A percentile compares a stretch with the other conserved stretches of the same genome.
Evolutionary conservation across 1,284 basidiomycete genomes (phyloP).

Genomic region (Moesziomyces antarcticus): DNA sequence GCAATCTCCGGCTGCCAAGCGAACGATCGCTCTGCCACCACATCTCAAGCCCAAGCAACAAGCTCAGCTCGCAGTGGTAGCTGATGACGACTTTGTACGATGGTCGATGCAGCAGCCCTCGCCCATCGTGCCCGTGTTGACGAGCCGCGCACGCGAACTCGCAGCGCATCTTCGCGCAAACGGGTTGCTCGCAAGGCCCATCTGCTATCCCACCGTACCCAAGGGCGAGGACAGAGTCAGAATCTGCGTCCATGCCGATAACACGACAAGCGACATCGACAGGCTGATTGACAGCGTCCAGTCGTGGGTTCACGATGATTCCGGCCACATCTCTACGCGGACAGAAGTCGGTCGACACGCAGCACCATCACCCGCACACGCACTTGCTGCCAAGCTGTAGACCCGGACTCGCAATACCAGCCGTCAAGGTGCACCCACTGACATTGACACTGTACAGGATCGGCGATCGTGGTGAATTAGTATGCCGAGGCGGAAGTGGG

Average conservation of each 20-base stretch:
- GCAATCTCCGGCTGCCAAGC: background rate
- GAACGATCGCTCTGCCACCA: constrained; percentile 21
- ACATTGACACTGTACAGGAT: background rate
- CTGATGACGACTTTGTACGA: constrained; percentile 15
- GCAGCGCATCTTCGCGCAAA: constrained; percentile 75
- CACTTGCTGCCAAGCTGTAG: constrained; percentile 36
- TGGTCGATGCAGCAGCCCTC: constrained; percentile 63
- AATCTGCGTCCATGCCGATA: constrained; percentile 82
- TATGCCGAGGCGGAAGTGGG: constrained; percentile 9
- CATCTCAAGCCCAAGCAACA: constrained; percentile 7
- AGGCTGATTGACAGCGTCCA: constrained; percentile 48
- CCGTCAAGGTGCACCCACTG: background rate
- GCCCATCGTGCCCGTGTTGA: constrained; percentile 88
- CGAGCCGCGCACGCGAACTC: constrained; percentile 77
- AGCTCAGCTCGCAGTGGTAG: background rate
- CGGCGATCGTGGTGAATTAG: constrained; percentile 1
- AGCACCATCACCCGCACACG: background rate
- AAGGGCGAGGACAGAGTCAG: constrained; percentile 83
- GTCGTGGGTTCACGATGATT: constrained; percentile 15
- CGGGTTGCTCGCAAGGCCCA: constrained; percentile 80
- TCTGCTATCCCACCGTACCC: constrained; percentile 79
- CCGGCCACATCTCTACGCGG: background rate
- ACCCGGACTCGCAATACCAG: background rate
- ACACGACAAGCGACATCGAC: constrained; percentile 76
- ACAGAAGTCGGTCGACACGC: background rate